Base-by-base conservation (phyloP, 179 eudicot genomes). In the Pouteria campechiana region DNA sequence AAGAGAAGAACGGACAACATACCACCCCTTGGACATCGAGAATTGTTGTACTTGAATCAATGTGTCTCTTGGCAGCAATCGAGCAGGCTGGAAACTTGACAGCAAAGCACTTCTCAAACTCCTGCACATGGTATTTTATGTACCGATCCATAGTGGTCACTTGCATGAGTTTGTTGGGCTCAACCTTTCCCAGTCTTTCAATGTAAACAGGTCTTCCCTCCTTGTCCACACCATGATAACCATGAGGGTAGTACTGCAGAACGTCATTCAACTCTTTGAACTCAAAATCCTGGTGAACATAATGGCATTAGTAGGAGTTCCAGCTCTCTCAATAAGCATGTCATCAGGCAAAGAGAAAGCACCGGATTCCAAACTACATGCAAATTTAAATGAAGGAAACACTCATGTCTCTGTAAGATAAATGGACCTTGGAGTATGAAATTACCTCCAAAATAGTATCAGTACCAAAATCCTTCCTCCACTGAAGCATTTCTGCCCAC, bases 1-100 rank as follows among this genome's bases (percentile, higher is more conserved):
- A 24, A 34, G 17, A 39, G 20, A 17, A 17, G 17, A 32, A 41
- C 39, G 44, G 36, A 41, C 6, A 41, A 69, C 85, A 51, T 76
- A 89, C 97, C 83, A 89, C 97, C 31, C 97, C 97, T 57, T 89
- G 97, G 53, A 89, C 97, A 70, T 89, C 95, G 52, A 85, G 66
- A 47, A 89, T 89, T 43, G 95, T 85, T 28, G 93, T 85, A 65
- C 89, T 85, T 41, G 95, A 85, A 66, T 81, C 97, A 42, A 89
- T 76, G 59, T 85, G 97, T 43, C 88, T 73, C 70, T 89, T 85
- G 31, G 89, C 78, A 65, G 97, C 95, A 61, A 89, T 73, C 4
- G 86, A 69, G 65, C 97, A 89, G 18, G 97, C 68, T 36, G 97
- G 95, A 67, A 89, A 89, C 79, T 89, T 89, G 36, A 78, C 43